phyloP scores from a whole-genome alignment of 352 stramenopile species.

The Phytophthora tentaculata region DNA sequence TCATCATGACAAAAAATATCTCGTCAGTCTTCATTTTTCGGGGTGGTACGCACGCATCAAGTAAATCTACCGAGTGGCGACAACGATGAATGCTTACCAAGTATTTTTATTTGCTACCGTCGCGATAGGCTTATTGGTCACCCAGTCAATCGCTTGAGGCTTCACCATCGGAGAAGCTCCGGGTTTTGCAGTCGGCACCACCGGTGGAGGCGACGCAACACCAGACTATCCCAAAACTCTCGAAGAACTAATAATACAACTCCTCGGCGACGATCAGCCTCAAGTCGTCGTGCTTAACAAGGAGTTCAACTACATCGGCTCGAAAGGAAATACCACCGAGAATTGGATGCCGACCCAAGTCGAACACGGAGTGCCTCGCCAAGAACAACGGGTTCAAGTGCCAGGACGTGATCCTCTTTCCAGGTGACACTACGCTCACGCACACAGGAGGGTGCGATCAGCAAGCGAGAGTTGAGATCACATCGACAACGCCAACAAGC shows the following conservation, averaged over 20 bases:
- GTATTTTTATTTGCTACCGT: not conserved
- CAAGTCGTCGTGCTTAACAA: slow-evolving; percentile 50
- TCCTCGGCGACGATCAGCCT: slow-evolving; percentile 30
- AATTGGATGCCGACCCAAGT: slow-evolving; percentile 42
- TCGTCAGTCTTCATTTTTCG: not conserved
- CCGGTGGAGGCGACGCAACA: slow-evolving; percentile 33
- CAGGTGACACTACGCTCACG: slow-evolving; percentile 42
- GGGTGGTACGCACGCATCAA: not conserved
- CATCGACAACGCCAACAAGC: slow-evolving; percentile 35
- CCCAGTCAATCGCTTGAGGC: not conserved
- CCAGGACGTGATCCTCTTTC: slow-evolving; percentile 48
- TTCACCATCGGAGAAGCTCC: slow-evolving; percentile 15
- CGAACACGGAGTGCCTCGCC: slow-evolving; percentile 37
- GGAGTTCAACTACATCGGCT: slow-evolving; percentile 42
- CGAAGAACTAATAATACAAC: slow-evolving; percentile 37
- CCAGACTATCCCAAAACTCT: slow-evolving; percentile 39
- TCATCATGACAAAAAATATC: not conserved
- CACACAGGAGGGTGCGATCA: slow-evolving; percentile 53
- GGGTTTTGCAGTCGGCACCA: slow-evolving; percentile 41
- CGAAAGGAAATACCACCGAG: slow-evolving; percentile 41
- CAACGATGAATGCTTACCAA: not conserved
- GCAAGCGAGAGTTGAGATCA: slow-evolving; percentile 28
- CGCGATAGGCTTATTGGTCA: not conserved
- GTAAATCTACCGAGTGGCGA: not conserved
- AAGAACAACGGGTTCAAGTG: slow-evolving; percentile 45